phyloP scores from a whole-genome alignment of 176 grass and related monocot genomes.

The Oropetium thomaeum region DNA sequence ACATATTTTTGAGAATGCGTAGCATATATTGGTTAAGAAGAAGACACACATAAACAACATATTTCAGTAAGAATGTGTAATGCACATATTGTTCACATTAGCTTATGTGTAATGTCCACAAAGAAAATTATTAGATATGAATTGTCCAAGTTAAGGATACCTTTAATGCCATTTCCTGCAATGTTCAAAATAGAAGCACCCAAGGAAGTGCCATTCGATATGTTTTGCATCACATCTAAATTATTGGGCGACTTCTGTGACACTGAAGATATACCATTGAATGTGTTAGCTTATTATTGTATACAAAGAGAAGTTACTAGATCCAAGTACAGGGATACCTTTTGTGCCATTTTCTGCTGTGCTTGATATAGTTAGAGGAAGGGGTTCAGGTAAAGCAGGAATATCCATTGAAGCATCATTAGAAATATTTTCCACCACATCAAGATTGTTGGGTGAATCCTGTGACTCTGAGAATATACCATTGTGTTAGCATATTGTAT shows the following conservation, averaged over 20 bases:
- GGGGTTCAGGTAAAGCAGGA: conserved; percentile 1
- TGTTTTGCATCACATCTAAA: background rate
- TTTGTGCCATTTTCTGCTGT: conserved; percentile 13
- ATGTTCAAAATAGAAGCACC: conserved; percentile 1
- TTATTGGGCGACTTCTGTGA: conserved; percentile 14
- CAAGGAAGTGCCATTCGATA: background rate
- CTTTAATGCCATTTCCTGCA: conserved; percentile 28
- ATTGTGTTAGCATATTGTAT: conserved; percentile 4
- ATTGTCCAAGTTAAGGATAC: conserved; percentile 25
- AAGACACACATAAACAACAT: no score
- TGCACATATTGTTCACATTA: no score
- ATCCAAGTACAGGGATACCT: conserved; percentile 33
- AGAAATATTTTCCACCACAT: background rate
- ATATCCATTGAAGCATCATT: conserved; percentile 10
- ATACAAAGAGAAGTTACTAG: background rate
- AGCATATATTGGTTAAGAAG: background rate
- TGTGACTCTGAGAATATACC: conserved; percentile 37
- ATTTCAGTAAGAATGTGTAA: background rate
- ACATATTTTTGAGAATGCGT: no score
- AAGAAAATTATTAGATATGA: background rate
- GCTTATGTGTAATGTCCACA: background rate
- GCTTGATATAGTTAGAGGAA: conserved; percentile 15
- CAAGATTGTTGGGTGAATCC: background rate
- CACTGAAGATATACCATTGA: conserved; percentile 19
- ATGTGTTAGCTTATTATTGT: background rate